A percentile compares a stretch with the other conserved stretches of the same genome.
Evolutionary conservation across 2,329 filamentous ascomycete genomes (phyloP).

Genomic region (Capronia epimyces): DNA sequence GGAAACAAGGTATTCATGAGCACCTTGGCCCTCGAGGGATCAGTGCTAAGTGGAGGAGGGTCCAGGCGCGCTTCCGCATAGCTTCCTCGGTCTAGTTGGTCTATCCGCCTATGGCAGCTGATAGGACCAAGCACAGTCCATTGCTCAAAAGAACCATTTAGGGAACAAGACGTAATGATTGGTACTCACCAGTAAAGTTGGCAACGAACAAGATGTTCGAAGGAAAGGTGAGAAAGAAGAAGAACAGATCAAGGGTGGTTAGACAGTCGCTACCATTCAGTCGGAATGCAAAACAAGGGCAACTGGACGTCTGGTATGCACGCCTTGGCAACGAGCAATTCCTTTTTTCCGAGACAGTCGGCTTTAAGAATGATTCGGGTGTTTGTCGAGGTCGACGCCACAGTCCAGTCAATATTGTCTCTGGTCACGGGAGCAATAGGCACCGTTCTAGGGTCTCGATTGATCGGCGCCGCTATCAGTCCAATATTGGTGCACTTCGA

Average conservation of each 20-base stretch:
- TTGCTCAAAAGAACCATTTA: slow-evolving; percentile 5
- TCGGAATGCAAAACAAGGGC: slow-evolving; percentile 24
- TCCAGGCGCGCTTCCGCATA: slow-evolving; percentile 21
- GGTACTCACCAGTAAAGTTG: slow-evolving; percentile 13
- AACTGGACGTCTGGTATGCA: slow-evolving; percentile 17
- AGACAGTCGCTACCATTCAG: slow-evolving; percentile 10
- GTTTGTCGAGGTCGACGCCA: slow-evolving; percentile 8
- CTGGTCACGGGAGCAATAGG: slow-evolving; percentile 2
- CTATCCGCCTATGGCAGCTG: slow-evolving; percentile 10
- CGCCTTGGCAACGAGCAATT: slow-evolving; percentile 22
- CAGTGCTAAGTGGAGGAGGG: slow-evolving; percentile 22
- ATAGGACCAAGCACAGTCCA: slow-evolving; percentile 16
- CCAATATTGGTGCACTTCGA: background rate
- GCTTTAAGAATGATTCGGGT: slow-evolving; percentile 3
- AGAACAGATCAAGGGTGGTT: slow-evolving; percentile 6
- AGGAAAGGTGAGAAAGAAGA: slow-evolving; percentile 4
- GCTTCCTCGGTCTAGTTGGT: slow-evolving; percentile 7
- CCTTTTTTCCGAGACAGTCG: slow-evolving; percentile 10
- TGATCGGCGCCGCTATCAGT: slow-evolving; percentile 1
- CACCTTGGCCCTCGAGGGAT: slow-evolving; percentile 23
- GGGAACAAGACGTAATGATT: background rate
- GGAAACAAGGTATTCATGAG: slow-evolving; percentile 13
- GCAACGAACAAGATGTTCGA: slow-evolving; percentile 7
- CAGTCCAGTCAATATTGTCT: slow-evolving; percentile 4
- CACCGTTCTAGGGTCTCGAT: slow-evolving; percentile 10